These are phyloP conservation scores for Nymphaea colorata DNA, from an alignment of 164 flowering plant species.

Conservation along the genomic window DNA sequence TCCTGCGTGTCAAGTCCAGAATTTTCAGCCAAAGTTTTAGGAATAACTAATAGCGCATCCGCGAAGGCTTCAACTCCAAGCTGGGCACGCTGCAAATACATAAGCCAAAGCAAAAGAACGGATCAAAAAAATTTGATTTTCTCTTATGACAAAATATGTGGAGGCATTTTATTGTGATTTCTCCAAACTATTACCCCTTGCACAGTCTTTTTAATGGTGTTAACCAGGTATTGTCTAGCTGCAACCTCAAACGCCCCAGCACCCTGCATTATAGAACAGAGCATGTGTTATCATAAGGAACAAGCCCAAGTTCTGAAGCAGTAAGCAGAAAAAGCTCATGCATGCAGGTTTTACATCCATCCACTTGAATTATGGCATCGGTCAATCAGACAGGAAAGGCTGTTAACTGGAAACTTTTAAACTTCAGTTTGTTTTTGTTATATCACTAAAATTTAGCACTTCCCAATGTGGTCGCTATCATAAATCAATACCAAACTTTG, in stretches of 20 bases:
- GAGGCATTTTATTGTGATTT: not conserved
- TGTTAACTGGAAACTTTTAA: too few relatives aligned
- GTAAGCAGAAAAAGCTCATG: too few relatives aligned
- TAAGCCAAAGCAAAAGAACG: conserved; percentile 1
- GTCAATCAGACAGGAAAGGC: not conserved
- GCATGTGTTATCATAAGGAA: not conserved
- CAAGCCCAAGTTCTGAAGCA: too few relatives aligned
- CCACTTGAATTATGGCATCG: too few relatives aligned
- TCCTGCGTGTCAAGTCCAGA: conserved; percentile 98
- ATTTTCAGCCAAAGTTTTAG: conserved; percentile 95
- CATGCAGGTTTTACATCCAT: too few relatives aligned
- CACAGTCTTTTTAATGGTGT: conserved; percentile 91
- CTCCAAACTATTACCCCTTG: conserved; percentile 56
- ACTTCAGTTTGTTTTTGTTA: too few relatives aligned
- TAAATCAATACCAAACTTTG: too few relatives aligned
- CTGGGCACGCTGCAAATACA: conserved; percentile 68
- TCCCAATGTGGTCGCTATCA: too few relatives aligned
- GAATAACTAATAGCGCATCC: conserved; percentile 92
- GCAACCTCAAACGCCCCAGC: conserved; percentile 99
- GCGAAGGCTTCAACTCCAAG: conserved; percentile 99
- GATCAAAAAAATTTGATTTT: conserved; percentile 1
- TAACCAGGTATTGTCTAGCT: conserved; percentile 76
- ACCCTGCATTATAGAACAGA: conserved; percentile 36
- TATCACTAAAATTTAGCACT: too few relatives aligned
- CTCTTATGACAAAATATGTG: not conserved